A percentile compares a stretch with the other conserved stretches of the same genome.
Conservation (phyloP, 257 asterid species). For the Oldenlandia corymbosa region DNA sequence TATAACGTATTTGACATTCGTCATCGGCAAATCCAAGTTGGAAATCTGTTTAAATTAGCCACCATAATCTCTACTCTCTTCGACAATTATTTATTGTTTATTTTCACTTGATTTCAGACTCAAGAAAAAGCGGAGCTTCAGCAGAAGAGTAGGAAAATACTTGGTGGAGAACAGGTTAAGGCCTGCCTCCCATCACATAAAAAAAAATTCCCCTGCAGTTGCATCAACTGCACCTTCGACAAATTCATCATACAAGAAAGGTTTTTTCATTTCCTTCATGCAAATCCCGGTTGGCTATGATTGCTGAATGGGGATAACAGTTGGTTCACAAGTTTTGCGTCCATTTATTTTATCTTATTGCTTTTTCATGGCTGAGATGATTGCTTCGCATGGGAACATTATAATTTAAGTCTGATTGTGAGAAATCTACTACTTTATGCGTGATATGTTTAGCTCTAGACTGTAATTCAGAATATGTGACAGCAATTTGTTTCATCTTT, state of each 20-base stretch:
- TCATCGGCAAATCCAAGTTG: too few species aligned
- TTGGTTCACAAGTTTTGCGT: neutral
- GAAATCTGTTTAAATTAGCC: too few species aligned
- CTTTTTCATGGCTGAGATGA: neutral
- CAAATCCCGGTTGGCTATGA: neutral
- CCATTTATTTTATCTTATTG: neutral
- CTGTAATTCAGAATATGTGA: neutral
- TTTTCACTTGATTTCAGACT: conserved; percentile 18
- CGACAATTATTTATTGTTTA: too few species aligned
- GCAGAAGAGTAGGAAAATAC: conserved; percentile 44
- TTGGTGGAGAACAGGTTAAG: conserved; percentile 21
- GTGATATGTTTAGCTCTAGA: neutral
- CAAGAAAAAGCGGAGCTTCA: conserved; percentile 66
- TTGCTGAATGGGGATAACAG: neutral
- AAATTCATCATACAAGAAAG: conserved; percentile 41
- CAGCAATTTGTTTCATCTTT: too few species aligned
- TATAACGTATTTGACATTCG: too few species aligned
- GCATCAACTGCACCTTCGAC: conserved; percentile 17
- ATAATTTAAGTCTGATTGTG: neutral
- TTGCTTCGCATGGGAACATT: neutral
- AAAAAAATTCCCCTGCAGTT: conserved; percentile 21
- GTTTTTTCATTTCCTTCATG: conserved; percentile 25
- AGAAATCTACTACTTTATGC: neutral
- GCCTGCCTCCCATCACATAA: conserved; percentile 5
- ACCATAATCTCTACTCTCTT: too few species aligned